These are phyloP conservation scores for Didymellaceae sp. DNA, from an alignment of 2,329 filamentous ascomycete species.

Conservation along the genomic window DNA sequence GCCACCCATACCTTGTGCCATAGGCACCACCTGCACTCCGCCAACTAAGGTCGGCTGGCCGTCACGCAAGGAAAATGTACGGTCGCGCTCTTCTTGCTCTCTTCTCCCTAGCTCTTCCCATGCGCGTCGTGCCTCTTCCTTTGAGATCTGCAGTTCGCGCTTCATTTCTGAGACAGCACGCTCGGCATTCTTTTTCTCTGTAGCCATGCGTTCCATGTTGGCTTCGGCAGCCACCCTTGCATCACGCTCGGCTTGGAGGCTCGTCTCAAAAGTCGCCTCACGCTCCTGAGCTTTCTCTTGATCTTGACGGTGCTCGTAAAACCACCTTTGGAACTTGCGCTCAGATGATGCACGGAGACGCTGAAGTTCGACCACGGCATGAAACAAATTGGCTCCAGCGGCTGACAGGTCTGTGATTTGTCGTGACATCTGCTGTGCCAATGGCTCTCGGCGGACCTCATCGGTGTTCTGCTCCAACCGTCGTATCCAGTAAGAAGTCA, in stretches of 20 bases:
- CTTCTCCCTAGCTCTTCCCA: conserved; percentile 96
- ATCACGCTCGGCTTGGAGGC: conserved; percentile 76
- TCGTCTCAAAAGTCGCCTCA: conserved; percentile 77
- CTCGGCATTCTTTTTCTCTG: conserved; percentile 72
- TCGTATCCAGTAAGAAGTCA: conserved; percentile 97
- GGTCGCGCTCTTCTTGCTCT: conserved; percentile 91
- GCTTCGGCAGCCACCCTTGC: conserved; percentile 71
- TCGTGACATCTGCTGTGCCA: conserved; percentile 86
- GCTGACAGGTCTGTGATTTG: conserved; percentile 98
- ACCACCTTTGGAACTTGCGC: conserved; percentile 98
- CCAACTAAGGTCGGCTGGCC: conserved; percentile 89
- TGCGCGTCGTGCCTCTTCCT: conserved; percentile 91
- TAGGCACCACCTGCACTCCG: conserved; percentile 93
- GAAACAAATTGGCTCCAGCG: conserved; percentile 94
- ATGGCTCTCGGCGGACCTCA: conserved; percentile 79
- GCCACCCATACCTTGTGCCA: conserved; percentile 70
- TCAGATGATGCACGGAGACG: conserved; percentile 92
- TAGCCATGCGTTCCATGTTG: conserved; percentile 70
- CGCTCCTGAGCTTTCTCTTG: conserved; percentile 85
- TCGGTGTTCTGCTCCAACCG: conserved; percentile 88
- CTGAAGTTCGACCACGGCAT: conserved; percentile 95
- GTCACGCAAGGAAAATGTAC: conserved; percentile 81
- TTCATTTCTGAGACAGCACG: conserved; percentile 88
- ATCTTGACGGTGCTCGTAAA: conserved; percentile 90
- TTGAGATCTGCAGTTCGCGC: conserved; percentile 91